Evolutionary conservation across 2,329 filamentous ascomycete species (phyloP).

Genomic region (Talaromyces piceae): DNA sequence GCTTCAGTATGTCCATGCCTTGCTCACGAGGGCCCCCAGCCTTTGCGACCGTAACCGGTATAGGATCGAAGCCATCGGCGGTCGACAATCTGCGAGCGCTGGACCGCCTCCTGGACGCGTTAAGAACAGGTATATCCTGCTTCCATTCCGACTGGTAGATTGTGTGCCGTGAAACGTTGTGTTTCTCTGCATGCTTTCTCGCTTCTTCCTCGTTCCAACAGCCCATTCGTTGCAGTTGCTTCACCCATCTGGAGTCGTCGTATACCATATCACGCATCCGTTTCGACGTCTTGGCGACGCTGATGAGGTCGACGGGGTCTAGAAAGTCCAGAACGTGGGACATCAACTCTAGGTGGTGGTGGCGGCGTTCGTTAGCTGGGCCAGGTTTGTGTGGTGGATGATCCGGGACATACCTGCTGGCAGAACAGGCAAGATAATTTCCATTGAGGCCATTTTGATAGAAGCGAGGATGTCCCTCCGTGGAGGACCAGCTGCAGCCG

Average conservation of each 20-base stretch:
- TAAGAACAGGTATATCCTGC: neutral
- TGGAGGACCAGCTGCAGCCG: slow-evolving; percentile 24
- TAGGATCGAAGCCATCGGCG: slow-evolving; percentile 70
- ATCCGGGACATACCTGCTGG: slow-evolving; percentile 61
- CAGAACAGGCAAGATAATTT: slow-evolving; percentile 67
- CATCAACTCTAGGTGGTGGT: slow-evolving; percentile 68
- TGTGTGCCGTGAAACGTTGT: neutral
- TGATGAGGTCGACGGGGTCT: slow-evolving; percentile 74
- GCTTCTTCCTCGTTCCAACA: slow-evolving; percentile 90
- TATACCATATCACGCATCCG: slow-evolving; percentile 97
- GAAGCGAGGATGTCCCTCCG: slow-evolving; percentile 60
- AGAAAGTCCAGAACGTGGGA: slow-evolving; percentile 84
- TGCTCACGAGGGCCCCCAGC: slow-evolving; percentile 49
- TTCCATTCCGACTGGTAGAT: neutral
- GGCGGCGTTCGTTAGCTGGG: slow-evolving; percentile 23
- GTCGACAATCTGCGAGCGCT: slow-evolving; percentile 10
- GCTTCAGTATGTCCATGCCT: slow-evolving; percentile 58
- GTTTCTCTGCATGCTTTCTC: slow-evolving; percentile 67
- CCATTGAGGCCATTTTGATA: slow-evolving; percentile 71
- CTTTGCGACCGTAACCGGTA: slow-evolving; percentile 47
- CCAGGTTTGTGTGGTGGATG: neutral
- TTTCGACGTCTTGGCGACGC: slow-evolving; percentile 74
- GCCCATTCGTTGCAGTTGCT: slow-evolving; percentile 74
- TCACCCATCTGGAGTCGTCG: slow-evolving; percentile 92
- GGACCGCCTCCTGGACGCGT: slow-evolving; percentile 1